These are phyloP conservation scores for Fusarium azukiicola DNA, from an alignment of 2,329 filamentous ascomycete species.

Conservation along the genomic window DNA sequence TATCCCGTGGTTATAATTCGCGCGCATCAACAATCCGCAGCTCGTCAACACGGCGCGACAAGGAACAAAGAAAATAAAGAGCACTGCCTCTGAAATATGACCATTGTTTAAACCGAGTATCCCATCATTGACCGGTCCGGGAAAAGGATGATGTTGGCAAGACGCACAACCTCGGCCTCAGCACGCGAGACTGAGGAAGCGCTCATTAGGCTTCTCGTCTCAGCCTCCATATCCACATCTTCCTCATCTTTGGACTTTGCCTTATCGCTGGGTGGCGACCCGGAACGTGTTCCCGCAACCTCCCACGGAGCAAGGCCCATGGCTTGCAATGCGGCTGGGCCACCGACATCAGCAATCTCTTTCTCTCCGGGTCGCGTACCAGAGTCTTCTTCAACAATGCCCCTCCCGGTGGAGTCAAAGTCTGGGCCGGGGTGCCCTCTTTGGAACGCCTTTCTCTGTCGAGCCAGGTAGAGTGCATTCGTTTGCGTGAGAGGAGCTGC, in stretches of 20 bases:
- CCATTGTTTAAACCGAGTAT: constrained; percentile 51
- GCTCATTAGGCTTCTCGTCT: constrained; percentile 53
- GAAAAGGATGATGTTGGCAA: constrained; percentile 79
- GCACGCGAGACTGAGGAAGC: constrained; percentile 60
- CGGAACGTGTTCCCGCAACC: constrained; percentile 57
- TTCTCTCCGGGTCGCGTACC: constrained; percentile 71
- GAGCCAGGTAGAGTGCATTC: constrained; percentile 77
- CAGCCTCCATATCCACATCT: constrained; percentile 54
- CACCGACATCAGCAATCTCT: constrained; percentile 74
- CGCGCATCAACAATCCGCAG: not conserved
- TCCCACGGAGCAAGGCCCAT: constrained; percentile 79
- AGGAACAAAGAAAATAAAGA: not conserved
- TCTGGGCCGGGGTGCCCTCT: constrained; percentile 76
- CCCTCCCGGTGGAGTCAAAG: constrained; percentile 75
- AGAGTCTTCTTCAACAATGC: constrained; percentile 72
- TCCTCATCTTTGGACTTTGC: constrained; percentile 50
- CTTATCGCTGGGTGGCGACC: constrained; percentile 53
- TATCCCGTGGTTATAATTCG: not conserved
- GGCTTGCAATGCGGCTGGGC: constrained; percentile 73
- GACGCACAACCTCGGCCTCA: constrained; percentile 74
- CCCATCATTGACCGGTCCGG: constrained; percentile 69
- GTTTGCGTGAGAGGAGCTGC: constrained; percentile 78
- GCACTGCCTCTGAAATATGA: not conserved
- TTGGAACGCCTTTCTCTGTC: constrained; percentile 78
- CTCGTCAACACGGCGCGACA: not conserved